Evolutionary conservation across 1,284 basidiomycete species (phyloP).

Genomic region (Cerioporus squamosus): DNA sequence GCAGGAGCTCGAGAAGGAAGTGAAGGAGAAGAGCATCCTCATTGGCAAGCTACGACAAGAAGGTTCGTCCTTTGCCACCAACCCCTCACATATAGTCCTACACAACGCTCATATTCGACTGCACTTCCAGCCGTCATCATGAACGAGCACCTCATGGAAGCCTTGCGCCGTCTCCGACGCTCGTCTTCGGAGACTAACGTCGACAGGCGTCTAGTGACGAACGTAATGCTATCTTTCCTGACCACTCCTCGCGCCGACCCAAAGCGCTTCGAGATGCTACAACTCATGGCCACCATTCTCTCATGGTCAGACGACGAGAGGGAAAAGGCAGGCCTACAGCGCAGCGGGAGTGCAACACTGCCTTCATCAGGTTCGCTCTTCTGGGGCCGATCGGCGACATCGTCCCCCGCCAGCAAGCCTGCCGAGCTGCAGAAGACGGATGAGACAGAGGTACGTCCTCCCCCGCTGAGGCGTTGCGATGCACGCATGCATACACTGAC

Average conservation of each 20-base stretch:
- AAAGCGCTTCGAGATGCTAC: slow-evolving; percentile 97
- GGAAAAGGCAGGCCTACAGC: slow-evolving; percentile 88
- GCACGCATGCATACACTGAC: not conserved
- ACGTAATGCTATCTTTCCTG: slow-evolving; percentile 93
- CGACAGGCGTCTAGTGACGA: slow-evolving; percentile 92
- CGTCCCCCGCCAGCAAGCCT: slow-evolving; percentile 49
- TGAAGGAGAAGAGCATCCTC: slow-evolving; percentile 92
- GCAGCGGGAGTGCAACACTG: slow-evolving; percentile 40
- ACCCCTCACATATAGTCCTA: not conserved
- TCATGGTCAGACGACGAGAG: slow-evolving; percentile 91
- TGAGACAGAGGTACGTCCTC: slow-evolving; percentile 68
- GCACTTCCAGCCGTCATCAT: slow-evolving; percentile 81
- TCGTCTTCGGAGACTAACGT: slow-evolving; percentile 89
- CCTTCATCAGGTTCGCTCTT: slow-evolving; percentile 45
- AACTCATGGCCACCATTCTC: slow-evolving; percentile 86
- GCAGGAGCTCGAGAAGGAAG: slow-evolving; percentile 81
- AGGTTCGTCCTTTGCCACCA: slow-evolving; percentile 53
- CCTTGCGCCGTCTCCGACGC: slow-evolving; percentile 88
- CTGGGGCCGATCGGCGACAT: slow-evolving; percentile 53
- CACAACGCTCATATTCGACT: slow-evolving; percentile 6
- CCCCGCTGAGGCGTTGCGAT: not conserved
- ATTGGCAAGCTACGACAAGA: slow-evolving; percentile 95
- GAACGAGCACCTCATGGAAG: slow-evolving; percentile 98
- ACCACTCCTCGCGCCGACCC: slow-evolving; percentile 88
- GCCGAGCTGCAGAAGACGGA: slow-evolving; percentile 74